Evolutionary conservation across 163 green algal genomes (phyloP).

Genomic region (Coccomyxa subellipsoidea): DNA sequence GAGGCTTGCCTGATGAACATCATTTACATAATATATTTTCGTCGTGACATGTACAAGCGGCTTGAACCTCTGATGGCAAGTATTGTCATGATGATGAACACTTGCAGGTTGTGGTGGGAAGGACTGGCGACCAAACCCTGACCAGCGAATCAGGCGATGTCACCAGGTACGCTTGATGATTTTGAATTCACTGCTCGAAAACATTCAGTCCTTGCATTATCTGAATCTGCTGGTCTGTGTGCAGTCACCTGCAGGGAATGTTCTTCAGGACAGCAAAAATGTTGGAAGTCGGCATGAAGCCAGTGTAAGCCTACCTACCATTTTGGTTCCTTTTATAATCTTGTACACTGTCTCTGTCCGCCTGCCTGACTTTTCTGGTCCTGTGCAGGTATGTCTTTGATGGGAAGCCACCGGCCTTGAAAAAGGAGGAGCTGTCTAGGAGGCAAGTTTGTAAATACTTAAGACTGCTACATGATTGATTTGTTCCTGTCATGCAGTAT

Average conservation of each 20-base stretch:
- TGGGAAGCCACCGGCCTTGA: conserved; percentile 91
- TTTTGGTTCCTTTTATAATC: background rate
- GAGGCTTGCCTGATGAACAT: too few species aligned
- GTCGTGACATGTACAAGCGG: too few species aligned
- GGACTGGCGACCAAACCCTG: conserved; percentile 76
- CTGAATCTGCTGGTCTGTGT: too few species aligned
- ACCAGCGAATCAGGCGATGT: conserved; percentile 84
- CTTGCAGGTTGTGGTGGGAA: conserved; percentile 71
- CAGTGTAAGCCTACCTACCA: conserved; percentile 68
- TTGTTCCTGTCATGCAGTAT: background rate
- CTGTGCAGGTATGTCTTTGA: conserved; percentile 89
- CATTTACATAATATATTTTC: too few species aligned
- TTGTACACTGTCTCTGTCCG: background rate
- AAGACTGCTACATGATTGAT: background rate
- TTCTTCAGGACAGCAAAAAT: conserved; percentile 93
- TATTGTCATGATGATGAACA: background rate
- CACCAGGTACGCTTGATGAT: conserved; percentile 58
- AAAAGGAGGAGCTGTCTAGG: conserved; percentile 76
- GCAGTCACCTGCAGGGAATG: conserved; percentile 89
- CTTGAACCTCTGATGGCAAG: too few species aligned
- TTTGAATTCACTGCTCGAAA: too few species aligned
- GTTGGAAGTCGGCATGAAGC: conserved; percentile 95
- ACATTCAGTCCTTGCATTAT: too few species aligned
- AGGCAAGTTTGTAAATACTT: background rate
- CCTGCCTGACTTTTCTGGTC: background rate